Evolutionary conservation across 2,329 filamentous ascomycete genomes (phyloP).

Genomic region (Diaporthe vaccinii): DNA sequence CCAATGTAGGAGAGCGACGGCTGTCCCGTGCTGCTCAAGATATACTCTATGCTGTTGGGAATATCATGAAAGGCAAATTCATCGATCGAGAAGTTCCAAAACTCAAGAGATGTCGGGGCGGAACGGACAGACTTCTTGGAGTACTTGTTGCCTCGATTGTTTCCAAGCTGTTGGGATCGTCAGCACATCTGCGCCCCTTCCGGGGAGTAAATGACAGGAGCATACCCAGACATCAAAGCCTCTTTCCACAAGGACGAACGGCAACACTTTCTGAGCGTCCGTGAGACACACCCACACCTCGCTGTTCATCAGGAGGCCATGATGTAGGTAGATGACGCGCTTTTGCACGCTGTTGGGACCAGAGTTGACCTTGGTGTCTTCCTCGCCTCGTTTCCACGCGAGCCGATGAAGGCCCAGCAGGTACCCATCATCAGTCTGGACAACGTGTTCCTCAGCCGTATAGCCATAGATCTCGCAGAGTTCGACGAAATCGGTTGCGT

Average conservation of each 20-base stretch:
- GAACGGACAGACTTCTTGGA: slow-evolving; percentile 90
- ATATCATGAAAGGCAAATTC: slow-evolving; percentile 99
- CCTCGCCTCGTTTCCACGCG: slow-evolving; percentile 85
- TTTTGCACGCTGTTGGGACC: slow-evolving; percentile 79
- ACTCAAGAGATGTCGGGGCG: slow-evolving; percentile 80
- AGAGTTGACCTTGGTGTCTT: slow-evolving; percentile 81
- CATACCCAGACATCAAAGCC: slow-evolving; percentile 96
- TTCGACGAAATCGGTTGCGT: slow-evolving; percentile 92
- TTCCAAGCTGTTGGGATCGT: slow-evolving; percentile 76
- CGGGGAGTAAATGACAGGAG: slow-evolving; percentile 38
- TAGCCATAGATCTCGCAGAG: slow-evolving; percentile 94
- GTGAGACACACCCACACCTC: slow-evolving; percentile 98
- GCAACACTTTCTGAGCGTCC: slow-evolving; percentile 85
- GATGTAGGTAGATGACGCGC: slow-evolving; percentile 92
- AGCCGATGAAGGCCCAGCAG: slow-evolving; percentile 90
- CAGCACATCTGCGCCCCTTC: slow-evolving; percentile 47
- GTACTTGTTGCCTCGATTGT: slow-evolving; percentile 99
- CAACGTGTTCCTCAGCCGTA: slow-evolving; percentile 94
- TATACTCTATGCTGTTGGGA: slow-evolving; percentile 92
- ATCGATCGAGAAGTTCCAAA: slow-evolving; percentile 99
- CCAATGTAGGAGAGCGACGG: slow-evolving; percentile 93
- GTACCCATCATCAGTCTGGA: slow-evolving; percentile 95
- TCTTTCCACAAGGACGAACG: slow-evolving; percentile 88
- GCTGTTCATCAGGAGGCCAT: slow-evolving; percentile 98
- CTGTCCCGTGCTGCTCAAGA: slow-evolving; percentile 86